Base-by-base conservation (phyloP, 495 filamentous ascomycete species). In the Terfezia claveryi region DNA sequence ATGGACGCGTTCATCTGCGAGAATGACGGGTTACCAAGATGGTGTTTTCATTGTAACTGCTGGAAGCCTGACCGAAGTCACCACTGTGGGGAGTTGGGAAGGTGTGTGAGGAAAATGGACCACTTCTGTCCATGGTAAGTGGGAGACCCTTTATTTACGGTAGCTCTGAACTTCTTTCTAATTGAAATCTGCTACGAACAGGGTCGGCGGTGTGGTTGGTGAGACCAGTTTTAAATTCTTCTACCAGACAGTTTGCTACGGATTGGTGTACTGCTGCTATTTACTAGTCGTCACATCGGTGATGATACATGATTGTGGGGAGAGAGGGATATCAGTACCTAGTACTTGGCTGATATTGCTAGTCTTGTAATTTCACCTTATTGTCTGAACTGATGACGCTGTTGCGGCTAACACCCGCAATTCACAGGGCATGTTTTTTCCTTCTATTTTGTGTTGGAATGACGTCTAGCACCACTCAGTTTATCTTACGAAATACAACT, bases 161-260 rank as follows among this genome's bases (percentile, higher is more conserved):
- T 57, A 36, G 51, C 50, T 23, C 23, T 23, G 38, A 23, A 49
- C 55, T 57, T 36, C 44, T 49, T 6, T 3, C 38, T 23, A 32
- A 32, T 52, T 49, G 20, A 51, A n/a, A 20, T 20, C 20, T 20
- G 20, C 20, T 20, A 20, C 2, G 20, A 17, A 51, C 23, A 77
- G 79, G 86, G 87, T 92, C 53, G 88, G 88, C 23, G 88, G 88
- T 16, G 80, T 92, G 53, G 79, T 95, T 10, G 82, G 79, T 0
- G 88, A 94, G 63, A 87, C 71, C 61, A 81, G 75, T 11, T 86
- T 83, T 70, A 94, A 94, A 58, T 94, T 83, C 60, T 95, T 95
- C 58, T 72, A 87, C 11, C 88, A 94, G 59, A 92, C 93, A 59
- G 78, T 79, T 4, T 71, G 73, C 17, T 94, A 87, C 62, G 76